These are phyloP conservation scores for Trametes sanguinea DNA, from an alignment of 768 basidiomycete species.

Conservation along the genomic window DNA sequence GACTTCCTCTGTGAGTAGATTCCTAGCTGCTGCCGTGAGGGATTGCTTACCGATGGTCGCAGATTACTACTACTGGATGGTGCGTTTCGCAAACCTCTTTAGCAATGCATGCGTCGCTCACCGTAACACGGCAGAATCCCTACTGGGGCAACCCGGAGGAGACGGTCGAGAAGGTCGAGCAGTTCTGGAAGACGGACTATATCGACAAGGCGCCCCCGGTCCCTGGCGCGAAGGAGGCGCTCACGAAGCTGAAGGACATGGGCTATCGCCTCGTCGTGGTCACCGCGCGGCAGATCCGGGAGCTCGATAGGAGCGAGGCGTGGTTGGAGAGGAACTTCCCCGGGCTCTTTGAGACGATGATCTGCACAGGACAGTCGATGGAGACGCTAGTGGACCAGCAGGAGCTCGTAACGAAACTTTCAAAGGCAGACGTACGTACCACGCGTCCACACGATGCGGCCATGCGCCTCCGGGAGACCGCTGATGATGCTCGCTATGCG, in stretches of 20 bases:
- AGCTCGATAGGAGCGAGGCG: constrained; percentile 58
- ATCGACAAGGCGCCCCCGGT: constrained; percentile 53
- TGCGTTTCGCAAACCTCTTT: constrained; percentile 24
- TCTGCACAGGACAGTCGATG: constrained; percentile 77
- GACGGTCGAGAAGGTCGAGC: constrained; percentile 58
- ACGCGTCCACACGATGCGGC: too few relatives aligned
- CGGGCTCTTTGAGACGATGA: constrained; percentile 58
- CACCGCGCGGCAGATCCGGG: constrained; percentile 64
- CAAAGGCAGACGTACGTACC: constrained; percentile 63
- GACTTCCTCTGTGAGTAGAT: constrained; percentile 66
- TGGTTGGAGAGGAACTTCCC: constrained; percentile 72
- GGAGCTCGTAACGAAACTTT: constrained; percentile 56
- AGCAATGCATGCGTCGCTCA: not conserved
- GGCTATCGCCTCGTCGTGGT: constrained; percentile 74
- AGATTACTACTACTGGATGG: constrained; percentile 84
- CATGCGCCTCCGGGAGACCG: too few relatives aligned
- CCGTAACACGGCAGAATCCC: constrained; percentile 49
- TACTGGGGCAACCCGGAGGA: constrained; percentile 64
- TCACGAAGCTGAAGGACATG: constrained; percentile 54
- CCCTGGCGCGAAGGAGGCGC: constrained; percentile 61
- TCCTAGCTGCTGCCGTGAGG: too few relatives aligned
- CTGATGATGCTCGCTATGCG: too few relatives aligned
- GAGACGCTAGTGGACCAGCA: constrained; percentile 46
- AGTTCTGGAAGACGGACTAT: constrained; percentile 56
- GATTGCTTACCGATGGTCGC: not conserved